These are phyloP conservation scores for Pythium rishiriense DNA, from an alignment of 352 stramenopile genomes.

Conservation along the genomic window DNA sequence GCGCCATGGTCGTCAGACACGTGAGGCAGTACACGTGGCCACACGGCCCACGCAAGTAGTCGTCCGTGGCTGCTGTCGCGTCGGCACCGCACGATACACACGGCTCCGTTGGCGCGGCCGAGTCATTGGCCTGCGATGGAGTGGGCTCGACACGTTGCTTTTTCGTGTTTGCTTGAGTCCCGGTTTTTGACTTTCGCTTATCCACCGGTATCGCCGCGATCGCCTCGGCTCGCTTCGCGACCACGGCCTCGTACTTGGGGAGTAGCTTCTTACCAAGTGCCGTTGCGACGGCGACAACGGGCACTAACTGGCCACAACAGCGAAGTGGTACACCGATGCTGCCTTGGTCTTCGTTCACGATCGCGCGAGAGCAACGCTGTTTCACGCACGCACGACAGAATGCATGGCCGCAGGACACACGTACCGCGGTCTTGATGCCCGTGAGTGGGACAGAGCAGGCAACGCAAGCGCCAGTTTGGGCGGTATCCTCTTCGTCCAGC, in stretches of 20 bases:
- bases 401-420: constrained; percentile 17
- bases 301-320: constrained; percentile 37
- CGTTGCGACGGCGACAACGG: constrained; percentile 28
- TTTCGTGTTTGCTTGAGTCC: neutral
- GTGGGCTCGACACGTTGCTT: neutral
- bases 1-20: constrained; percentile 38
- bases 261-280: constrained; percentile 26
- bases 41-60: constrained; percentile 29
- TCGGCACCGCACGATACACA: constrained; percentile 30
- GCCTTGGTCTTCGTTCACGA: constrained; percentile 29
- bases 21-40: constrained; percentile 41
- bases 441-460: neutral
- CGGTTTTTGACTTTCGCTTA: neutral
- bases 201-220: neutral
- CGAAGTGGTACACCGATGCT: constrained; percentile 26
- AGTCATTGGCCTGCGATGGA: neutral
- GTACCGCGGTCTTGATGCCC: neutral
- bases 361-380: constrained; percentile 23
- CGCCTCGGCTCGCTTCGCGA: constrained; percentile 20
- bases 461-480: neutral
- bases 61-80: neutral
- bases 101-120: neutral
- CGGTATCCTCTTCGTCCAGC: too few relatives aligned
- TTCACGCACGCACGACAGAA: constrained; percentile 42
- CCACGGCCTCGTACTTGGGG: constrained; percentile 37